phyloP scores from a whole-genome alignment of 2,329 filamentous ascomycete genomes.

The Pleochaeta shiraiana region DNA sequence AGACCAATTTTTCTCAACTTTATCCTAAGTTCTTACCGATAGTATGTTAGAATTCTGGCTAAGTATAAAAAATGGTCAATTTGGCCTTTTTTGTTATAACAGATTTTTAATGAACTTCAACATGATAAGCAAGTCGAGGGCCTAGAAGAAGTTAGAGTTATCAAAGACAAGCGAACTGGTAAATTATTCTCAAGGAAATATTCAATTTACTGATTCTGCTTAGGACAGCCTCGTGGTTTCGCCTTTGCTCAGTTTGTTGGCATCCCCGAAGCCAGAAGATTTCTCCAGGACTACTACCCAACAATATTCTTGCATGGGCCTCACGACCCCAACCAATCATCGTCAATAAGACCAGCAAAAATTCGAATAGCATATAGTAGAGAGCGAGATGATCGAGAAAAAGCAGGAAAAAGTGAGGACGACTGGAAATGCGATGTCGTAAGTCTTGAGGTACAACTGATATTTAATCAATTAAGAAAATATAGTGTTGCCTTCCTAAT shows the following conservation, averaged over 20 bases:
- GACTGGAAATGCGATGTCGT: slow-evolving; percentile 36
- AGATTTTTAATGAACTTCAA: slow-evolving; percentile 33
- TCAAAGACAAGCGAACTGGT: slow-evolving; percentile 36
- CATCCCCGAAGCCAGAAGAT: slow-evolving; percentile 26
- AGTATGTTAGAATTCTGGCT: slow-evolving; percentile 19
- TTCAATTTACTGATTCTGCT: not conserved
- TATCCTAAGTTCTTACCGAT: slow-evolving; percentile 19
- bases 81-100: slow-evolving; percentile 19
- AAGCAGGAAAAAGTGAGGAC: slow-evolving; percentile 24
- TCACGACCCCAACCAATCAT: slow-evolving; percentile 20
- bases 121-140: slow-evolving; percentile 27
- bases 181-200: slow-evolving; percentile 6
- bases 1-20: slow-evolving; percentile 9
- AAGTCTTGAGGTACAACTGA: slow-evolving; percentile 6
- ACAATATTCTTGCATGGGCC: slow-evolving; percentile 26
- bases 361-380: slow-evolving; percentile 28
- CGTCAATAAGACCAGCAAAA: slow-evolving; percentile 21
- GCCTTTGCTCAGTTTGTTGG: slow-evolving; percentile 32
- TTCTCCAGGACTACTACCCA: slow-evolving; percentile 30
- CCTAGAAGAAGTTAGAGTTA: slow-evolving; percentile 34
- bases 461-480: slow-evolving; percentile 5
- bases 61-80: slow-evolving; percentile 18
- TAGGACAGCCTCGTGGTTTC: slow-evolving; percentile 31
- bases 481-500: slow-evolving; percentile 32
- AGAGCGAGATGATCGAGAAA: slow-evolving; percentile 27